These are phyloP conservation scores for Pseudevernia furfuracea DNA, from an alignment of 495 filamentous ascomycete genomes.

Conservation along the genomic window DNA sequence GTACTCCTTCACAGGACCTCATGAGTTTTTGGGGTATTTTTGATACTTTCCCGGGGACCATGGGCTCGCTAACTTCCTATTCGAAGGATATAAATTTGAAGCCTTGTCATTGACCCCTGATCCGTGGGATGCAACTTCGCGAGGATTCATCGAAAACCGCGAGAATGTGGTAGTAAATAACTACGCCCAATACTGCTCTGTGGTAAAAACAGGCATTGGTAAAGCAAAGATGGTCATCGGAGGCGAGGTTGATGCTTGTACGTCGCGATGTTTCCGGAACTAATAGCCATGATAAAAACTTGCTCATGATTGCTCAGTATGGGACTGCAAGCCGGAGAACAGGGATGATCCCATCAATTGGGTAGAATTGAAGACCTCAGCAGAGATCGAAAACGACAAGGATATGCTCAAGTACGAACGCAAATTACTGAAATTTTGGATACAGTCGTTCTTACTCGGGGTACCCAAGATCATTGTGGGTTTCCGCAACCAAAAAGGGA, in stretches of 20 bases:
- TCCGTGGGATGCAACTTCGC: conserved; percentile 60
- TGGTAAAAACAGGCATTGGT: conserved; percentile 81
- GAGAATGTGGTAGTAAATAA: conserved; percentile 69
- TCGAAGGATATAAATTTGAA: conserved; percentile 91
- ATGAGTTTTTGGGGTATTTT: conserved; percentile 57
- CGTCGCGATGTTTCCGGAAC: conserved; percentile 22
- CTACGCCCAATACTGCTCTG: conserved; percentile 85
- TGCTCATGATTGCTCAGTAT: conserved; percentile 44
- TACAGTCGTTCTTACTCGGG: conserved; percentile 84
- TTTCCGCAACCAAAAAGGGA: conserved; percentile 67
- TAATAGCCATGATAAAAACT: neutral
- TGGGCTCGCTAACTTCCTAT: neutral
- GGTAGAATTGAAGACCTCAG: conserved; percentile 89
- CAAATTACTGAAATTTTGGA: conserved; percentile 92
- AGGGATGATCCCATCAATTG: conserved; percentile 68
- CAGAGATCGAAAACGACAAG: conserved; percentile 54
- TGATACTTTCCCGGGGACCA: neutral
- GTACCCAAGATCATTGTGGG: conserved; percentile 89
- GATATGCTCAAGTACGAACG: conserved; percentile 71
- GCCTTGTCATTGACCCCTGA: conserved; percentile 65
- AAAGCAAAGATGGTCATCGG: conserved; percentile 64
- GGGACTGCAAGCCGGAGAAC: conserved; percentile 67
- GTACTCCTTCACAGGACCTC: conserved; percentile 53
- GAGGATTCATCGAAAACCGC: conserved; percentile 71
- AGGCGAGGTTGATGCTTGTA: conserved; percentile 92